Evolutionary conservation across 2,329 filamentous ascomycete genomes (phyloP), one percentile per base, ranked within the genome.

Genomic region (Ophiostoma angusticollis): DNA sequence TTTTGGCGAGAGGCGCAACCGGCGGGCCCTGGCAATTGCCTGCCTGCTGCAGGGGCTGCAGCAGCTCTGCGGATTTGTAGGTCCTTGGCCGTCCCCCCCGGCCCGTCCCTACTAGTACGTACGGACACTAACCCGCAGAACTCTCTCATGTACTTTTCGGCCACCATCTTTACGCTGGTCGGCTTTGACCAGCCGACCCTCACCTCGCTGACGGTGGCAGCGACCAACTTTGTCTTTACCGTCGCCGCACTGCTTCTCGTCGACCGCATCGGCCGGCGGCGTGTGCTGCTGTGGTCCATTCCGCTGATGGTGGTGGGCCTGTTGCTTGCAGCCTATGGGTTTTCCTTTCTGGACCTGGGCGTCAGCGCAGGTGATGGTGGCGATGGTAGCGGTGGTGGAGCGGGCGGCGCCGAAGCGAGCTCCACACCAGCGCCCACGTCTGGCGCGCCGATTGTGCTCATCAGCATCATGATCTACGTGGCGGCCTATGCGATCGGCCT

Each of bases 71-170:
- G 86, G 84, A 1, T 91, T 91, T 58, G 74, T 78, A 58, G 58
- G 73, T 66, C n/a, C 21, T 32, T n/a, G n/a, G n/a, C n/a, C n/a
- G n/a, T n/a, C 13, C 19, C 9, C 22, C 31, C 17, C n/a, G 35
- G 19, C 17, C 11, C 6, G 11, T 23, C 11, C 33, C 9, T 34
- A 3, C 27, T 16, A 14, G 21, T 35, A 17, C 4, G 14, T 25
- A 9, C 14, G 5, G 23, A 9, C 2, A 19, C 32, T 14, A 3
- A 8, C 16, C 24, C 39, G 19, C 47, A 78, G 72, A 93, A 94
- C 61, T 86, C 82, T 9, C 66, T 94, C 22, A 93, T 93, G 84
- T 93, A 93, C 59, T 93, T 85, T 54, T 85, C 82, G 0, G 82
- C 81, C 4, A 86, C 82, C 7, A 84, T 89, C 22, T 89, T 89